Evolutionary conservation across 2,329 filamentous ascomycete species (phyloP).

Genomic region (Bipolaris bicolor): DNA sequence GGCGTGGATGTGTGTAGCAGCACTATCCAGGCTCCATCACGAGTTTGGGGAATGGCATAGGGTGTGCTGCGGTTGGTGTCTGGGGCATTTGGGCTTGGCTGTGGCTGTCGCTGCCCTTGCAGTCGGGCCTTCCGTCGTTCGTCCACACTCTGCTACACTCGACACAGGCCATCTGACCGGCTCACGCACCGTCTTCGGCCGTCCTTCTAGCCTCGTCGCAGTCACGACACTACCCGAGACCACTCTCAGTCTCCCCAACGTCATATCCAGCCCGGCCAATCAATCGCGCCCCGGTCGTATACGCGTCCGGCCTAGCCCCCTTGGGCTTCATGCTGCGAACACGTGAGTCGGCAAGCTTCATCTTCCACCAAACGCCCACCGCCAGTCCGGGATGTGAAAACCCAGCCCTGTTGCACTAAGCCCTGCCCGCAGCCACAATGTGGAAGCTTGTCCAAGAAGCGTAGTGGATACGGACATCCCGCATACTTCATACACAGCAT

Average conservation of each 20-base stretch:
- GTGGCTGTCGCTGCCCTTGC: constrained; percentile 1
- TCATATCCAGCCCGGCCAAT: constrained; percentile 12
- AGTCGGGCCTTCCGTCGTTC: background rate
- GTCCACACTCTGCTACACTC: background rate
- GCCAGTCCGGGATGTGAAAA: constrained; percentile 17
- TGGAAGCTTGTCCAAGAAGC: constrained; percentile 15
- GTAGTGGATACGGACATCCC: constrained; percentile 11
- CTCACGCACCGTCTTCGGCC: constrained; percentile 3
- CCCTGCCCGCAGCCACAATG: constrained; percentile 17
- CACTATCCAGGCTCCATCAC: background rate
- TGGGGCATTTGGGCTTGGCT: constrained; percentile 10
- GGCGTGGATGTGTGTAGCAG: background rate
- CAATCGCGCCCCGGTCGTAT: background rate
- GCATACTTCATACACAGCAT: constrained; percentile 18
- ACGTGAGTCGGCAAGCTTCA: constrained; percentile 23
- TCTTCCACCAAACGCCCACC: constrained; percentile 16
- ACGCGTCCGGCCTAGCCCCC: constrained; percentile 13
- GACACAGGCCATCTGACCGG: constrained; percentile 11
- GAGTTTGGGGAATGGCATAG: background rate
- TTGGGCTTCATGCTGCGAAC: constrained; percentile 30
- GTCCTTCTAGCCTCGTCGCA: background rate
- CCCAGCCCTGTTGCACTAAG: constrained; percentile 17
- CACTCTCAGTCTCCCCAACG: background rate
- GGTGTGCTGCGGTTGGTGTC: background rate
- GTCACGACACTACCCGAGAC: background rate